A percentile compares a stretch with the other conserved stretches of the same genome.
Evolutionary conservation across 306 rosid species (phyloP).

Genomic region (Prunus fruticosa): DNA sequence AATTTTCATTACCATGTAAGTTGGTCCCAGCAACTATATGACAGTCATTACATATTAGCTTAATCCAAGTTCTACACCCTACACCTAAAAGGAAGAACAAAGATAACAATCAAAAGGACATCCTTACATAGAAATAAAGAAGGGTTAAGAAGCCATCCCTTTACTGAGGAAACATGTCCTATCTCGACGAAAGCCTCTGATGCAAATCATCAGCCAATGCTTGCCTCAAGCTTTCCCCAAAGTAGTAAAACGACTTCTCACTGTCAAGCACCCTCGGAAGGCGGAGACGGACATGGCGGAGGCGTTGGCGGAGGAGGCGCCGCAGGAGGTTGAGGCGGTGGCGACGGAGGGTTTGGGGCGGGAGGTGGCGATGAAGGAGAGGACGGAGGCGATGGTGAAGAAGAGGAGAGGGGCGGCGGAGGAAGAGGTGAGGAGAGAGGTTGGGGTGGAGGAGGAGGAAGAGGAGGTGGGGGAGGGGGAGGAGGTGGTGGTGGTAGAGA

Average conservation of each 20-base stretch:
- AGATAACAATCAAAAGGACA: neutral
- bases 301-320: too few species aligned
- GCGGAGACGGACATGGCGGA: too few species aligned
- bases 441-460: too few species aligned
- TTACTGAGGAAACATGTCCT: constrained; percentile 9
- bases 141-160: neutral
- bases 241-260: constrained; percentile 65
- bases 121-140: constrained; percentile 5
- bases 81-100: neutral
- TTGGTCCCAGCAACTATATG: constrained; percentile 10
- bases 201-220: constrained; percentile 88
- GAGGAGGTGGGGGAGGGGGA: too few species aligned
- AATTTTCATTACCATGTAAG: constrained; percentile 21
- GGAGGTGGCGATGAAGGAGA: too few species aligned
- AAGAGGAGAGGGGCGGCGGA: too few species aligned
- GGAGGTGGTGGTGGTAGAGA: too few species aligned
- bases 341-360: too few species aligned
- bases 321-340: too few species aligned
- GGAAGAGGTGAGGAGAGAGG: too few species aligned
- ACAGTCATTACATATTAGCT: constrained; percentile 5
- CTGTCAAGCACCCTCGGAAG: constrained; percentile 66
- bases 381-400: too few species aligned
- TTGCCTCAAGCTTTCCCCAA: constrained; percentile 84
- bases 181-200: constrained; percentile 84
- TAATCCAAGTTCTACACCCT: constrained; percentile 16